Percentiles rank a stretch among this genome's conserved stretches.
Evolutionary conservation across 306 rosid genomes (phyloP).

Genomic region (Begonia fuchsioides): DNA sequence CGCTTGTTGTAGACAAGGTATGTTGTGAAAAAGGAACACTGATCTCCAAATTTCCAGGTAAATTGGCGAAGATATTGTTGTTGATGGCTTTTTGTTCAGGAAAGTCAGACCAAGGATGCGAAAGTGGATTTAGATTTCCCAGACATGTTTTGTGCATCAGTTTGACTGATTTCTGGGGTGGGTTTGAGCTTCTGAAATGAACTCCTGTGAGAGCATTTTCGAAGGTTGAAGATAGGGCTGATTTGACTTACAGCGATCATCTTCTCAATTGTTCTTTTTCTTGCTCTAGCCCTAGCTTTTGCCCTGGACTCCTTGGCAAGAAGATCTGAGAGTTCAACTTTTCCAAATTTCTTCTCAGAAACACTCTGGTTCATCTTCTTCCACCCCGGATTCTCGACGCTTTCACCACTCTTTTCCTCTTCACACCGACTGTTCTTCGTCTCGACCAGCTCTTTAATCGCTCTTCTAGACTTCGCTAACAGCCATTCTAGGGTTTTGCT

Average conservation of each 20-base stretch:
- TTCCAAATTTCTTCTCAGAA: not conserved
- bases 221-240: too few species aligned
- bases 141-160: too few species aligned
- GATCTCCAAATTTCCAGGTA: constrained; percentile 53
- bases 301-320: constrained; percentile 52
- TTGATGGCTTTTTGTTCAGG: not conserved
- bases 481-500: constrained; percentile 93
- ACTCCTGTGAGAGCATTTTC: too few species aligned
- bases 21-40: constrained; percentile 16
- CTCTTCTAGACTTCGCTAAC: constrained; percentile 51
- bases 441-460: constrained; percentile 36
- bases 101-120: too few species aligned
- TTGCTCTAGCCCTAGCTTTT: constrained; percentile 80
- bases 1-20: constrained; percentile 14
- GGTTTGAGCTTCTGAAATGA: too few species aligned
- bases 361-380: constrained; percentile 2
- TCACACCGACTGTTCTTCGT: constrained; percentile 8
- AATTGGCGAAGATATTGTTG: constrained; percentile 26
- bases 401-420: constrained; percentile 9
- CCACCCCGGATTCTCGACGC: constrained; percentile 4
- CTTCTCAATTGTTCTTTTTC: constrained; percentile 63
- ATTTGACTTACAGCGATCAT: too few species aligned
- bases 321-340: not conserved
- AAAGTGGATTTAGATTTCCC: too few species aligned
- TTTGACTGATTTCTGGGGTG: too few species aligned